These are phyloP conservation scores for Macadamia tetraphylla DNA, from an alignment of 164 flowering plant genomes.

Conservation along the genomic window DNA sequence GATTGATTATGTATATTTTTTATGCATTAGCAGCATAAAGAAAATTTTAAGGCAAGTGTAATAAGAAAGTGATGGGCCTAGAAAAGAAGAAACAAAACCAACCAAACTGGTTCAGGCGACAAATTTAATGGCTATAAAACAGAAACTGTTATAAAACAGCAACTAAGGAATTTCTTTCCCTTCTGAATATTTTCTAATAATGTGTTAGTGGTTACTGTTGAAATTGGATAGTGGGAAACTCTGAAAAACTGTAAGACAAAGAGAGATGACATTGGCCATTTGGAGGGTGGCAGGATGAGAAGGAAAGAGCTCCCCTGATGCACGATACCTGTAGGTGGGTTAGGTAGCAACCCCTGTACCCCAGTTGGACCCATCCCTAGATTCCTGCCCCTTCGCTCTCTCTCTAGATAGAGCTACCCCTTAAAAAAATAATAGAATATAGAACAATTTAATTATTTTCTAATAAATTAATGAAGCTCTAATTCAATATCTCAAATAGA, in stretches of 20 bases:
- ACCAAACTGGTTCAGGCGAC: no score
- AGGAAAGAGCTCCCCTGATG: slow-evolving; percentile 14
- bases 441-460: no score
- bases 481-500: no score
- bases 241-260: neutral
- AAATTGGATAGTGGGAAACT: slow-evolving; percentile 1
- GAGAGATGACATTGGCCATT: neutral
- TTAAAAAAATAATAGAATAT: neutral
- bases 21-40: no score
- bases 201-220: slow-evolving; percentile 2
- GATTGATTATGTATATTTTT: no score
- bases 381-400: slow-evolving; percentile 21
- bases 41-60: no score
- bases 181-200: no score
- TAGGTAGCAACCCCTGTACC: slow-evolving; percentile 33
- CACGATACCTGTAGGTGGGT: slow-evolving; percentile 36
- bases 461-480: no score
- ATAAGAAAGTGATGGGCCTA: no score
- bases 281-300: slow-evolving; percentile 14
- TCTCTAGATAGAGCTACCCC: neutral
- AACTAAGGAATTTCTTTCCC: neutral
- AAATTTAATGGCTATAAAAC: no score
- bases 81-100: no score
- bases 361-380: slow-evolving; percentile 27
- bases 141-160: neutral